Evolutionary conservation across 2,329 filamentous ascomycete genomes (phyloP).

Genomic region (Lachnellula hyalina): DNA sequence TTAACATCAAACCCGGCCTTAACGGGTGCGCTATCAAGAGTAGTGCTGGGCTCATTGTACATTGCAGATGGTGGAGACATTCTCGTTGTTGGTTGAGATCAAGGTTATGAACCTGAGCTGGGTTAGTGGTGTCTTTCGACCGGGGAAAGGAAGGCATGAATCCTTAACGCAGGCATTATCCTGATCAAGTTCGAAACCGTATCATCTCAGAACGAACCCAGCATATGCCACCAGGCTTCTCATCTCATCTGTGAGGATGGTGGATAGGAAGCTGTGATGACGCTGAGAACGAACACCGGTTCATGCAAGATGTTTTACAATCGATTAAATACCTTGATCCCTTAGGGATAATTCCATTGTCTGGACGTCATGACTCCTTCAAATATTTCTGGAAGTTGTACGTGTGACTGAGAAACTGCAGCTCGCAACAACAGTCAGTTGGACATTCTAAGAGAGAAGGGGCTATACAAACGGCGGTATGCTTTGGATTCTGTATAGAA

Average conservation of each 20-base stretch:
- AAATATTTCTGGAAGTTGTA: constrained; percentile 17
- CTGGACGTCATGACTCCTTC: constrained; percentile 28
- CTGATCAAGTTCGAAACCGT: constrained; percentile 92
- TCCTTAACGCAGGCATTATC: constrained; percentile 99
- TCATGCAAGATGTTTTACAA: constrained; percentile 51
- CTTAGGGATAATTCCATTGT: constrained; percentile 29
- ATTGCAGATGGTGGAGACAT: constrained; percentile 79
- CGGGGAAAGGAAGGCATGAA: constrained; percentile 67
- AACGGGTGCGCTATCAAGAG: constrained; percentile 31
- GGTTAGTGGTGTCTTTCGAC: constrained; percentile 35
- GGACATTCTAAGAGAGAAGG: neutral
- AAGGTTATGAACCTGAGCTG: constrained; percentile 35
- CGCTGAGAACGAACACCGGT: constrained; percentile 54
- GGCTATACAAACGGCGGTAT: neutral
- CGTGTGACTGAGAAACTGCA: constrained; percentile 15
- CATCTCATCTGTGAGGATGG: constrained; percentile 28
- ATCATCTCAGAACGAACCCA: constrained; percentile 70
- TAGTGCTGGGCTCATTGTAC: constrained; percentile 39
- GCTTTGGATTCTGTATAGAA: neutral
- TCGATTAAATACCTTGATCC: constrained; percentile 33
- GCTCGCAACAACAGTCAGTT: neutral
- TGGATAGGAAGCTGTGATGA: constrained; percentile 28
- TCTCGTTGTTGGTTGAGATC: constrained; percentile 34
- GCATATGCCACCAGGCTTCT: constrained; percentile 18
- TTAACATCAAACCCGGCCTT: constrained; percentile 45